Conservation (phyloP, 805 yeast species). For the Yamadazyma endophytica region DNA sequence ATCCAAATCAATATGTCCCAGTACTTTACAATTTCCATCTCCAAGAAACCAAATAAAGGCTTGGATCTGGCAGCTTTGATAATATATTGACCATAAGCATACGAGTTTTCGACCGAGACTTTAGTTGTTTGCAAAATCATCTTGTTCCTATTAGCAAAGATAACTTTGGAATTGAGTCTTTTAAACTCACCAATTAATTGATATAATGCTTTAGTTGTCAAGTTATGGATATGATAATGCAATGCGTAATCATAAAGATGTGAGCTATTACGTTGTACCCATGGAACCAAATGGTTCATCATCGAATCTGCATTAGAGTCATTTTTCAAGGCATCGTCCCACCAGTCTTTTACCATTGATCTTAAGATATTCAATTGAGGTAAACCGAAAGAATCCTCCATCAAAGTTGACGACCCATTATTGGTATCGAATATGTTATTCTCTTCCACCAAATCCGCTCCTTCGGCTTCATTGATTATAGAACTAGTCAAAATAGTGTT, state of each 20-base stretch:
- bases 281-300: conserved; percentile 73
- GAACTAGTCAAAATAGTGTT: conserved; percentile 86
- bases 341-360: conserved; percentile 79
- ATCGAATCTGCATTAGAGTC: conserved; percentile 74
- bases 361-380: conserved; percentile 70
- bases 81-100: conserved; percentile 84
- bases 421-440: conserved; percentile 27
- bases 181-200: conserved; percentile 79
- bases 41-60: conserved; percentile 80
- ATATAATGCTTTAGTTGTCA: conserved; percentile 75
- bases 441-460: conserved; percentile 65
- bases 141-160: conserved; percentile 77
- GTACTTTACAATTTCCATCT: conserved; percentile 64
- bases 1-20: conserved; percentile 97
- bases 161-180: conserved; percentile 71
- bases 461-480: conserved; percentile 82
- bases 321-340: conserved; percentile 79
- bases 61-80: conserved; percentile 73
- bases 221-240: conserved; percentile 82
- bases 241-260: conserved; percentile 71
- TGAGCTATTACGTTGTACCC: conserved; percentile 81
- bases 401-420: conserved; percentile 49
- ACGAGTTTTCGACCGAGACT: conserved; percentile 76
- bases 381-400: conserved; percentile 79
- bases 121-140: conserved; percentile 72